phyloP scores from a whole-genome alignment of 2,329 filamentous ascomycete species.

The Setomelanomma holmii region DNA sequence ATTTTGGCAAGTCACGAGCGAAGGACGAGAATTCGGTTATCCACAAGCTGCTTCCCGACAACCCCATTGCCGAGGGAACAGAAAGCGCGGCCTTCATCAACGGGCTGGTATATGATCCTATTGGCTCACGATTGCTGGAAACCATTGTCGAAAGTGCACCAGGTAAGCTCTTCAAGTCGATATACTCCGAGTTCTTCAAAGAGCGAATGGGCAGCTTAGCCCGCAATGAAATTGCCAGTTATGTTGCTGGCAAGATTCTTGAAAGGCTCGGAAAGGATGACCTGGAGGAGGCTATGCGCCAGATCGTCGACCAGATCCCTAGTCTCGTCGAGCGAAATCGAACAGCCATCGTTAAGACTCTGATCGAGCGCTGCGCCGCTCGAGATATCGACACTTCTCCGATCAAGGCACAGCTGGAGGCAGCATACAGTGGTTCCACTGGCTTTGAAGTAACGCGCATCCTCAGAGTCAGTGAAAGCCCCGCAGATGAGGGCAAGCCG shows the following conservation, averaged over 20 bases:
- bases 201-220: conserved; percentile 80
- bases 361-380: conserved; percentile 82
- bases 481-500: conserved; percentile 49
- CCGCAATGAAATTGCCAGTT: conserved; percentile 88
- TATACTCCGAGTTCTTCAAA: conserved; percentile 82
- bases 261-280: conserved; percentile 88
- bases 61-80: conserved; percentile 73
- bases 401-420: conserved; percentile 64
- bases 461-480: conserved; percentile 61
- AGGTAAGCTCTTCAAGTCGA: conserved; percentile 86
- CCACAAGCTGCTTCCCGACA: conserved; percentile 79
- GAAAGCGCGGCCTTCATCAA: conserved; percentile 83
- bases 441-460: conserved; percentile 65
- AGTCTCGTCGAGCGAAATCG: conserved; percentile 77
- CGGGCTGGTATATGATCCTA: conserved; percentile 84
- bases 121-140: conserved; percentile 90
- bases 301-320: conserved; percentile 75
- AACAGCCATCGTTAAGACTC: conserved; percentile 77
- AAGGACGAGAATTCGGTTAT: conserved; percentile 74
- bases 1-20: conserved; percentile 71
- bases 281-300: conserved; percentile 73
- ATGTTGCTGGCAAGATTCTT: conserved; percentile 82
- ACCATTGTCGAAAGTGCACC: conserved; percentile 81
- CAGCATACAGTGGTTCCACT: conserved; percentile 61
- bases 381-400: conserved; percentile 66